A percentile compares a stretch with the other conserved stretches of the same genome.
Evolutionary conservation across 1,284 basidiomycete species (phyloP).

Genomic region (Ganoderma leucocontextum): DNA sequence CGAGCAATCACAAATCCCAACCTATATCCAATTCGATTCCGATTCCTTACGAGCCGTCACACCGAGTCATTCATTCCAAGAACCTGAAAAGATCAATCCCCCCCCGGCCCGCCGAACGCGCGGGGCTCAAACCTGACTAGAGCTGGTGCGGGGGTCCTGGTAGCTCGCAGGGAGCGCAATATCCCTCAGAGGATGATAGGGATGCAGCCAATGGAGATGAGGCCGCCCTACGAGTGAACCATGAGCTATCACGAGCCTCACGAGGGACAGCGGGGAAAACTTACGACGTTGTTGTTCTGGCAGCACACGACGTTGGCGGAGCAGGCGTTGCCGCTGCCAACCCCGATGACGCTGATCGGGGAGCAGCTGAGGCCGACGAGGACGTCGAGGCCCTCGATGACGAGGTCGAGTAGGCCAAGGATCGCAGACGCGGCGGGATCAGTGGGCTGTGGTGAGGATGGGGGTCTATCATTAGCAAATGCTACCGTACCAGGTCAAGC

Average conservation of each 20-base stretch:
- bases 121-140: not conserved
- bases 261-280: not conserved
- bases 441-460: not conserved
- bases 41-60: not conserved
- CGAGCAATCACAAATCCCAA: not conserved
- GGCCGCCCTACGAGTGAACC: slow-evolving; percentile 24
- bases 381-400: slow-evolving; percentile 28
- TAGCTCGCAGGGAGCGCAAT: not conserved
- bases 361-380: slow-evolving; percentile 35
- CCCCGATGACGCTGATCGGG: slow-evolving; percentile 32
- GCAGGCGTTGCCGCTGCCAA: slow-evolving; percentile 29
- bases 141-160: not conserved
- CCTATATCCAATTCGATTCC: not conserved
- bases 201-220: slow-evolving; percentile 34
- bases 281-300: slow-evolving; percentile 36
- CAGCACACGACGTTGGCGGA: slow-evolving; percentile 34
- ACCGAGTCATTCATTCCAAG: not conserved
- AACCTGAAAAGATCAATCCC: not conserved
- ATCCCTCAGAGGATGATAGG: slow-evolving; percentile 25
- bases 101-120: not conserved
- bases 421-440: slow-evolving; percentile 11
- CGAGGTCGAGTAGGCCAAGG: slow-evolving; percentile 33
- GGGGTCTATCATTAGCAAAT: not conserved
- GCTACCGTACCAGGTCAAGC: not conserved
- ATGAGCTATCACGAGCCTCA: not conserved